Percentiles rank a stretch among this genome's conserved stretches.
phyloP scores from a whole-genome alignment of 257 asterid species.

The Mitragyna speciosa region DNA sequence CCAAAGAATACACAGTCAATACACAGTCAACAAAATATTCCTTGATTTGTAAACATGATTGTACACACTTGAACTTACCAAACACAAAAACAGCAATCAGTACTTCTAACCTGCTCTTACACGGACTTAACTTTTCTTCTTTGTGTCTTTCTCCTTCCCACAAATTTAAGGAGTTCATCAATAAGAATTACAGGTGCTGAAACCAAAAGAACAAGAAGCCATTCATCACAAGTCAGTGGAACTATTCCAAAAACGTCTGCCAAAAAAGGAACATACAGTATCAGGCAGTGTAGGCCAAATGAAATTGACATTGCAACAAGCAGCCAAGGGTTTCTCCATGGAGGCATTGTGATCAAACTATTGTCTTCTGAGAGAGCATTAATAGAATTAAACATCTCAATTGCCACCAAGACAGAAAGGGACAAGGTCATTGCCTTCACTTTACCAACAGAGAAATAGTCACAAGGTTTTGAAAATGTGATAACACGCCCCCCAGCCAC shows the following conservation, averaged over 20 bases:
- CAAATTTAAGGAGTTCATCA: conserved; percentile 69
- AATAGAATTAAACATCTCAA: conserved; percentile 85
- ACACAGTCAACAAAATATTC: too few relatives aligned
- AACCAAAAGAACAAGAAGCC: conserved; percentile 61
- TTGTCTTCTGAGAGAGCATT: conserved; percentile 90
- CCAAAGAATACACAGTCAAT: not conserved
- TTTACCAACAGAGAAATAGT: conserved; percentile 69
- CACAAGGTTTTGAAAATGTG: conserved; percentile 66
- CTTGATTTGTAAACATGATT: not conserved
- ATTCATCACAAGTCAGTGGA: conserved; percentile 61
- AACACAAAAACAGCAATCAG: not conserved
- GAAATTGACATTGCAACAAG: conserved; percentile 76
- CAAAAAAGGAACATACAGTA: conserved; percentile 67
- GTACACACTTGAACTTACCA: not conserved
- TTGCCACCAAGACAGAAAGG: conserved; percentile 79
- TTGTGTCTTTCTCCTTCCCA: conserved; percentile 54
- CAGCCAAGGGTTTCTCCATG: conserved; percentile 90
- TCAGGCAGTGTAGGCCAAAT: conserved; percentile 56
- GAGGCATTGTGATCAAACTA: conserved; percentile 83
- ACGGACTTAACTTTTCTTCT: conserved; percentile 47
- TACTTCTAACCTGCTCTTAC: conserved; percentile 11
- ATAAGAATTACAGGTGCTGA: conserved; percentile 70
- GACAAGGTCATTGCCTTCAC: conserved; percentile 87
- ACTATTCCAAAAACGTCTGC: conserved; percentile 71
- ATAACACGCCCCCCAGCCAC: conserved; percentile 50